Percentiles rank a stretch among this genome's conserved stretches.
phyloP scores from a whole-genome alignment of 257 asterid genomes.

The Capsicum pubescens region DNA sequence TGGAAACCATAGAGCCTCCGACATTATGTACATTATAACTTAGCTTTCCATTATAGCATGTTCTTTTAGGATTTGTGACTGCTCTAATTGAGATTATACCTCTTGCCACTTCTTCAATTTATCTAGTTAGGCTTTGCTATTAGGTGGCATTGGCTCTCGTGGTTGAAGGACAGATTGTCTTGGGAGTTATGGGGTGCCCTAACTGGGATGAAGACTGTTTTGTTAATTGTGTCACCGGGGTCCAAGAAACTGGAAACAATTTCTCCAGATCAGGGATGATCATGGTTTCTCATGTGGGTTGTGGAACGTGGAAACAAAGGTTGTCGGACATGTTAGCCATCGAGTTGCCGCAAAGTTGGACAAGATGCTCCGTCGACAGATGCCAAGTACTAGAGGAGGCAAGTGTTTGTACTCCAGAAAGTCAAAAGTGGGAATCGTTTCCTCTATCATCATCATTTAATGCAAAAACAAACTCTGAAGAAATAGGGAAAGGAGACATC shows the following conservation, averaged over 20 bases:
- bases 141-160: constrained; percentile 95
- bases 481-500: constrained; percentile 60
- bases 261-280: constrained; percentile 61
- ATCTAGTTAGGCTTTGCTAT: constrained; percentile 33
- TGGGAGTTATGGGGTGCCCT: constrained; percentile 99
- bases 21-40: not conserved
- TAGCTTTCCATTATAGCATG: not conserved
- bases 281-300: constrained; percentile 84
- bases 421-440: constrained; percentile 89
- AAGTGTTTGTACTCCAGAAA: constrained; percentile 78
- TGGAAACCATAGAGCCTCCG: not conserved
- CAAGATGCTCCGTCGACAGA: constrained; percentile 74
- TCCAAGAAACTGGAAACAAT: constrained; percentile 36
- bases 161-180: constrained; percentile 80
- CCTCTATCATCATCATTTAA: constrained; percentile 64
- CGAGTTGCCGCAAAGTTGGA: constrained; percentile 53
- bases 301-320: constrained; percentile 85
- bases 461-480: constrained; percentile 55
- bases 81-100: not conserved
- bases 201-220: constrained; percentile 68
- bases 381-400: constrained; percentile 60
- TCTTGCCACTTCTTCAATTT: not conserved
- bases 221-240: constrained; percentile 31
- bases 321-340: constrained; percentile 41
- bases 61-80: not conserved